phyloP scores from a whole-genome alignment of 306 rosid genomes.

The Begonia fuchsioides region DNA sequence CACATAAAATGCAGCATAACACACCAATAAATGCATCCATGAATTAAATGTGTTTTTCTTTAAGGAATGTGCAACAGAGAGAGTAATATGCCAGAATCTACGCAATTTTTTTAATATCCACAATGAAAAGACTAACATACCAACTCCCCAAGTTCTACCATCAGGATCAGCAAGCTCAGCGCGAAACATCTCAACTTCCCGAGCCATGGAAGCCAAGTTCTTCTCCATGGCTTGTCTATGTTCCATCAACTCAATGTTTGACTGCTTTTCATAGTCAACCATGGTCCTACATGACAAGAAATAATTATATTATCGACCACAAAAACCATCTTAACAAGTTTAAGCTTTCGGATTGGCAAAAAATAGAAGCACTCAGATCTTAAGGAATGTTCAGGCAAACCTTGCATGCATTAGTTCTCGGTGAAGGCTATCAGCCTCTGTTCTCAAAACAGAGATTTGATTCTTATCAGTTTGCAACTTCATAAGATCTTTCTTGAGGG shows the following conservation, averaged over 20 bases:
- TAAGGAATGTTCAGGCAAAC: conserved; percentile 21
- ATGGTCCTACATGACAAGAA: conserved; percentile 32
- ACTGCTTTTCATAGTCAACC: conserved; percentile 70
- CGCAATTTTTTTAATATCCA: conserved; percentile 9
- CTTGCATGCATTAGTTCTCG: conserved; percentile 76
- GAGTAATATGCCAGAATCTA: background rate
- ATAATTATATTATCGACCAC: background rate
- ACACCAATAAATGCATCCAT: too few species aligned
- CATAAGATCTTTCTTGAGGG: conserved; percentile 41
- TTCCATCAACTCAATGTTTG: conserved; percentile 68
- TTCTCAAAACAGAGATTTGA: conserved; percentile 45
- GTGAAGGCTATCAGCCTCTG: conserved; percentile 58
- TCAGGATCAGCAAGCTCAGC: conserved; percentile 60
- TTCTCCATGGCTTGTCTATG: conserved; percentile 88
- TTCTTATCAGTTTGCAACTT: conserved; percentile 59
- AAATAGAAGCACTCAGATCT: conserved; percentile 5
- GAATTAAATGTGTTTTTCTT: too few species aligned
- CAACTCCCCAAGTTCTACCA: conserved; percentile 67
- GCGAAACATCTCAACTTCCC: conserved; percentile 80
- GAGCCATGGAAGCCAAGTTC: conserved; percentile 78
- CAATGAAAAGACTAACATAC: conserved; percentile 24
- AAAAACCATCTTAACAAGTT: background rate
- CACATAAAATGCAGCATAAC: too few species aligned
- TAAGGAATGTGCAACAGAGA: too few species aligned
- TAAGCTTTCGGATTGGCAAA: conserved; percentile 3